These are phyloP conservation scores for Fusarium penzigii DNA, from an alignment of 2,329 filamentous ascomycete species.

Conservation along the genomic window DNA sequence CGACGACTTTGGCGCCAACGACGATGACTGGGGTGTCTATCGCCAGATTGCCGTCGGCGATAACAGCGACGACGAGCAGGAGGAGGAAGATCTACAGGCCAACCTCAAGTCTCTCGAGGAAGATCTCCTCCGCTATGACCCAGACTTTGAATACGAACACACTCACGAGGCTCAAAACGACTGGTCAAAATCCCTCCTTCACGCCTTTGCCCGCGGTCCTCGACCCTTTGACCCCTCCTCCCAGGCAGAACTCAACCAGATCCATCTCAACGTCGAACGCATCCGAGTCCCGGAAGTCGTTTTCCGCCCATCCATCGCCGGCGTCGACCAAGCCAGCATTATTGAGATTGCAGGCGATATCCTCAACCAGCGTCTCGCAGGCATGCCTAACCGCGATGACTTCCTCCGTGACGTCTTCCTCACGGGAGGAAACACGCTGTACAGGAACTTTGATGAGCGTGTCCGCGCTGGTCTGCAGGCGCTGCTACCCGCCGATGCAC, in stretches of 20 bases:
- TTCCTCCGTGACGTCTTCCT: conserved; percentile 87
- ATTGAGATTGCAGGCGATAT: conserved; percentile 92
- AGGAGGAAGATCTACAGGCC: conserved; percentile 81
- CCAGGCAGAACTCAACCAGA: conserved; percentile 77
- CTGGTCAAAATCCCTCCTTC: conserved; percentile 89
- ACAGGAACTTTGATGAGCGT: conserved; percentile 83
- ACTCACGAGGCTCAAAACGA: conserved; percentile 90
- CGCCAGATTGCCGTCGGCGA: conserved; percentile 86
- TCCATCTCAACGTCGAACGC: conserved; percentile 95
- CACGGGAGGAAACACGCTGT: conserved; percentile 89
- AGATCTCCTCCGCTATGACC: conserved; percentile 84
- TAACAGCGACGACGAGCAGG: conserved; percentile 82
- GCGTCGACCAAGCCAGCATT: conserved; percentile 89
- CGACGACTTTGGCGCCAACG: conserved; percentile 94
- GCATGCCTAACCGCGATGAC: conserved; percentile 58
- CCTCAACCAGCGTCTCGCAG: conserved; percentile 74
- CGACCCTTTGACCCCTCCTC: conserved; percentile 81
- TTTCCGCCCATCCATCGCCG: conserved; percentile 89
- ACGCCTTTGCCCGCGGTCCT: conserved; percentile 86
- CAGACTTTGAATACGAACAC: conserved; percentile 86
- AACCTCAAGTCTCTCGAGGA: conserved; percentile 76
- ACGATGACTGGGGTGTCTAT: conserved; percentile 98
- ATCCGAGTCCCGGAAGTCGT: conserved; percentile 92
- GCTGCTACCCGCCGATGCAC: conserved; percentile 68
- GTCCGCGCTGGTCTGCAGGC: conserved; percentile 71